These are phyloP conservation scores for Claviceps spartinae DNA, from an alignment of 2,329 filamentous ascomycete species.

Conservation along the genomic window DNA sequence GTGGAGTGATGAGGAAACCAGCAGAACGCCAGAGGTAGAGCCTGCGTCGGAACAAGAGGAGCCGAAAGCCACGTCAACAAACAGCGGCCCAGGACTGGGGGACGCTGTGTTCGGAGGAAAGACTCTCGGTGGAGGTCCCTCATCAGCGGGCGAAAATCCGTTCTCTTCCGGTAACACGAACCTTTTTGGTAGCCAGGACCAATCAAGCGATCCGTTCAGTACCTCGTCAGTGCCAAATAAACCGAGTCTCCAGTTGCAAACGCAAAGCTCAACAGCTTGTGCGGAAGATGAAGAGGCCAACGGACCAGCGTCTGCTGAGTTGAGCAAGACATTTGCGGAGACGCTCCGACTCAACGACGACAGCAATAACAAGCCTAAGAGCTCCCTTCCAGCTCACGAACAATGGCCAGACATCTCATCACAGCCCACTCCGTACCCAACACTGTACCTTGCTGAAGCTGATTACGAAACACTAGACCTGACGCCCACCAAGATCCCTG, in stretches of 20 bases:
- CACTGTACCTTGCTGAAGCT: constrained; percentile 70
- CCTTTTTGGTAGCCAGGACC: constrained; percentile 26
- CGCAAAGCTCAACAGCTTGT: constrained; percentile 14
- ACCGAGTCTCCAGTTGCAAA: constrained; percentile 15
- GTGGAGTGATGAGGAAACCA: constrained; percentile 25
- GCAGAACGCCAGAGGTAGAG: constrained; percentile 20
- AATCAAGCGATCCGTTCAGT: constrained; percentile 18
- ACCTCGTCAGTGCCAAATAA: constrained; percentile 14
- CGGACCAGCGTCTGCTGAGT: constrained; percentile 17
- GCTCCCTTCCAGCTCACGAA: constrained; percentile 31
- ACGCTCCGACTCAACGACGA: constrained; percentile 59
- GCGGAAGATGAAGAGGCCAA: not conserved
- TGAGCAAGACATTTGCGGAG: constrained; percentile 55
- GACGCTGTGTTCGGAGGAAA: constrained; percentile 58
- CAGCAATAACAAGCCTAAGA: constrained; percentile 12
- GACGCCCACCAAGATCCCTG: constrained; percentile 34
- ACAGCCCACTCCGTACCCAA: constrained; percentile 59
- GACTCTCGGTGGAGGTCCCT: constrained; percentile 21
- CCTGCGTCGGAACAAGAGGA: constrained; percentile 18
- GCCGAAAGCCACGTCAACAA: constrained; percentile 17
- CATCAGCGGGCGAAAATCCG: constrained; percentile 35
- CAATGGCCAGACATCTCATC: constrained; percentile 60
- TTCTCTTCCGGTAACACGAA: constrained; percentile 40
- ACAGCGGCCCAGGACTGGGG: constrained; percentile 37
- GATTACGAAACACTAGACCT: constrained; percentile 79